Conservation (phyloP, 768 basidiomycete genomes). For the Auriscalpium microsporum region DNA sequence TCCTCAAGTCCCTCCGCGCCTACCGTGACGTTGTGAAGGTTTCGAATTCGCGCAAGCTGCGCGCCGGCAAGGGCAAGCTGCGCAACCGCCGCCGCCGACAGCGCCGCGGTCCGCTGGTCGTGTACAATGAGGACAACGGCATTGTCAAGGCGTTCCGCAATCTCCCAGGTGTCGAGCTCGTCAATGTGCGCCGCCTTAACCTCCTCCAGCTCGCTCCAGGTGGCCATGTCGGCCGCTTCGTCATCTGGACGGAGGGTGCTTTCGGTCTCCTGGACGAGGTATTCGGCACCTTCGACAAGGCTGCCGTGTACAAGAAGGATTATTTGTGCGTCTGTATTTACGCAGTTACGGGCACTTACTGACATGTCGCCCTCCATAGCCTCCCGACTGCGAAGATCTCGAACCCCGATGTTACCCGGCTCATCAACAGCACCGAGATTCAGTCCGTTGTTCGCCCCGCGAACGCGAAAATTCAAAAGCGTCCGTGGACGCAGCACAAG, state of each 20-base stretch:
- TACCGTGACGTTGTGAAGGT: constrained; percentile 94
- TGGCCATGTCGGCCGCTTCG: constrained; percentile 97
- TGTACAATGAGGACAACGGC: constrained; percentile 96
- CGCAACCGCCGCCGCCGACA: constrained; percentile 95
- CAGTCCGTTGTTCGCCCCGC: constrained; percentile 93
- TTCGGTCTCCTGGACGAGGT: constrained; percentile 90
- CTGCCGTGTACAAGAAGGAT: constrained; percentile 80
- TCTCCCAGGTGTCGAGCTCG: constrained; percentile 95
- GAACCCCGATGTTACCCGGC: constrained; percentile 93
- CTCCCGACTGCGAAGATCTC: constrained; percentile 94
- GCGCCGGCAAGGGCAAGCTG: constrained; percentile 96
- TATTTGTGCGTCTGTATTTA: constrained; percentile 50
- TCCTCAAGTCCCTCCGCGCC: constrained; percentile 85
- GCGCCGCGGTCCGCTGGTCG: constrained; percentile 93
- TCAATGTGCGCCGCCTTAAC: constrained; percentile 90
- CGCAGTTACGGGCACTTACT: not conserved
- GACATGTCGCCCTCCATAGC: constrained; percentile 29
- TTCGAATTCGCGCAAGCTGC: constrained; percentile 92
- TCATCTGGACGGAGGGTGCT: constrained; percentile 98
- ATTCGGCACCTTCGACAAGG: constrained; percentile 91
- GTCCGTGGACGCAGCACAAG: constrained; percentile 99
- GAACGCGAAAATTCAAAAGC: constrained; percentile 75
- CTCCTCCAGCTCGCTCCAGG: constrained; percentile 98
- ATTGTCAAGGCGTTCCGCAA: constrained; percentile 99
- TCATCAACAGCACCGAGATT: constrained; percentile 98